A percentile compares a stretch with the other conserved stretches of the same genome.
phyloP scores from a whole-genome alignment of 148 eudicot genomes.

The Nepenthes gracilis region DNA sequence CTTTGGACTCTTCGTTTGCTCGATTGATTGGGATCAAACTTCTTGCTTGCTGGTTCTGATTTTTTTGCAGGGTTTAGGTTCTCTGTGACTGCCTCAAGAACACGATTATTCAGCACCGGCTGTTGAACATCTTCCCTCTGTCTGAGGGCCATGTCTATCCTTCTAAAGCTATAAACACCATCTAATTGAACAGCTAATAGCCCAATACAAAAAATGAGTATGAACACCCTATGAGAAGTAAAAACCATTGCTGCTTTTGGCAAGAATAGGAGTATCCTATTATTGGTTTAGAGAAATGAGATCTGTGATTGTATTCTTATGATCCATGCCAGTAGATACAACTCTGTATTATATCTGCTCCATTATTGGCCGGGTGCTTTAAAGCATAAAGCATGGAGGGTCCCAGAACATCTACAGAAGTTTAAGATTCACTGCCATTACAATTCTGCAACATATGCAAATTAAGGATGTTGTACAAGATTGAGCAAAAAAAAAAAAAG shows the following conservation, averaged over 20 bases:
- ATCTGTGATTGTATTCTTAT: slow-evolving; percentile 22
- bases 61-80: slow-evolving; percentile 18
- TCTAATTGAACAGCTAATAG: slow-evolving; percentile 30
- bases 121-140: slow-evolving; percentile 7
- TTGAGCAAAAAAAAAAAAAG: no score
- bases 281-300: slow-evolving; percentile 14
- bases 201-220: slow-evolving; percentile 33
- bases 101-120: slow-evolving; percentile 10
- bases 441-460: slow-evolving; percentile 20
- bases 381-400: slow-evolving; percentile 54
- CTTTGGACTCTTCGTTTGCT: slow-evolving; percentile 52
- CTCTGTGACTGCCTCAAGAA: slow-evolving; percentile 23
- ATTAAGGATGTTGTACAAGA: slow-evolving; percentile 36
- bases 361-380: slow-evolving; percentile 20
- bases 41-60: slow-evolving; percentile 18
- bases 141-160: slow-evolving; percentile 15
- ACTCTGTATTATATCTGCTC: slow-evolving; percentile 27
- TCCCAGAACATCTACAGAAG: slow-evolving; percentile 40
- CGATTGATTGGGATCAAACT: slow-evolving; percentile 27
- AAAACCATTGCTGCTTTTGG: slow-evolving; percentile 23
- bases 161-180: slow-evolving; percentile 30
- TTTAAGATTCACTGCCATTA: slow-evolving; percentile 54
- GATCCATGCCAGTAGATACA: slow-evolving; percentile 36
- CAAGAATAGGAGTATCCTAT: slow-evolving; percentile 4
- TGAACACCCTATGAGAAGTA: slow-evolving; percentile 18